Evolutionary conservation across 352 stramenopile genomes (phyloP).

Genomic region (Phytopythium kandeliae): DNA sequence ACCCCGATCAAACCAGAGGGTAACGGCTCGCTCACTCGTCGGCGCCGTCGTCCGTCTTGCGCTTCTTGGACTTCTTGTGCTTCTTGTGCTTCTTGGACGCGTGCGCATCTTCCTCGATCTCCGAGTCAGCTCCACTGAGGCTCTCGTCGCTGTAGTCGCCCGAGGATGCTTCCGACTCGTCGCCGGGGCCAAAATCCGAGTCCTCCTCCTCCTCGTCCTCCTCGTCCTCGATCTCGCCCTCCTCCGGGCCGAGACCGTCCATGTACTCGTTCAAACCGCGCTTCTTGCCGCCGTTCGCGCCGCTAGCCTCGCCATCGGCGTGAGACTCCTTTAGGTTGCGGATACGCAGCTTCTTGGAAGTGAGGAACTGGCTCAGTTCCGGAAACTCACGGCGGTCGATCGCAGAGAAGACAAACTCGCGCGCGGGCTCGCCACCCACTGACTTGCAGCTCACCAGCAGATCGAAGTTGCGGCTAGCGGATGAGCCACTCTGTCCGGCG

Average conservation of each 20-base stretch:
- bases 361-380: slow-evolving; percentile 94
- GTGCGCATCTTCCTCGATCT: slow-evolving; percentile 55
- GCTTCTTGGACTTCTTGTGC: slow-evolving; percentile 53
- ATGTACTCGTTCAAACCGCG: slow-evolving; percentile 79
- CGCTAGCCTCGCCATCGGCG: slow-evolving; percentile 23
- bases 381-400: slow-evolving; percentile 96
- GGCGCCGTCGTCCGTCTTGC: slow-evolving; percentile 15
- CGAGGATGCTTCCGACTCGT: slow-evolving; percentile 44
- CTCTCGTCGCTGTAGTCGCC: slow-evolving; percentile 85
- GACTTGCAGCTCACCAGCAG: slow-evolving; percentile 90
- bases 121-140: slow-evolving; percentile 71
- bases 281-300: slow-evolving; percentile 51
- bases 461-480: slow-evolving; percentile 95
- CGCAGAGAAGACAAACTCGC: slow-evolving; percentile 94
- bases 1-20: too few species aligned
- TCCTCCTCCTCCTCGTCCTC: slow-evolving; percentile 89
- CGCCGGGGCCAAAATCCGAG: slow-evolving; percentile 90
- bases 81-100: slow-evolving; percentile 62
- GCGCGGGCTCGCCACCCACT: slow-evolving; percentile 69
- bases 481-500: slow-evolving; percentile 81
- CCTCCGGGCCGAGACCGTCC: slow-evolving; percentile 64
- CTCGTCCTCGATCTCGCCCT: slow-evolving; percentile 88
- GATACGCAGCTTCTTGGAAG: slow-evolving; percentile 93
- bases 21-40: slow-evolving; percentile 5
- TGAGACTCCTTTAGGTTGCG: slow-evolving; percentile 90